A percentile compares a stretch with the other conserved stretches of the same genome.
These are phyloP conservation scores for Phytopythium ostracodes DNA, from an alignment of 352 stramenopile species.

Conservation along the genomic window DNA sequence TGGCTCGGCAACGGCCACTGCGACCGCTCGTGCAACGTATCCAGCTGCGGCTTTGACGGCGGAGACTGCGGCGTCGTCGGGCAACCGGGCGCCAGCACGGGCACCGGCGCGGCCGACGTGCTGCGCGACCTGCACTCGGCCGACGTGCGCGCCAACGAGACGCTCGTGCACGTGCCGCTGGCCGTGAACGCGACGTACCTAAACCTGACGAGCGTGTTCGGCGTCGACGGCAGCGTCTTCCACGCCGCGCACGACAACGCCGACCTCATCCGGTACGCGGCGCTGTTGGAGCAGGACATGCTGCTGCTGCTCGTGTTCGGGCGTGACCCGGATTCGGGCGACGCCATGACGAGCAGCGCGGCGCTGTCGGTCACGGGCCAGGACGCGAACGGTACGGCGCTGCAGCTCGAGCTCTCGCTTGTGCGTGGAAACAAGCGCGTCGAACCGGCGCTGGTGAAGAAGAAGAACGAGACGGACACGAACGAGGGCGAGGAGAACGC, in stretches of 20 bases:
- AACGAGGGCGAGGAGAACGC: conserved; percentile 4
- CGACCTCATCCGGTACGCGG: conserved; percentile 61
- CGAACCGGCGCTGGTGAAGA: conserved; percentile 4
- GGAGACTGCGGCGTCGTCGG: conserved; percentile 60
- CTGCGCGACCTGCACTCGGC: conserved; percentile 38
- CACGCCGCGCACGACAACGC: conserved; percentile 64
- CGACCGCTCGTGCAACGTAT: conserved; percentile 76
- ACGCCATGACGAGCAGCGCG: conserved; percentile 56
- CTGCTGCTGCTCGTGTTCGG: conserved; percentile 78
- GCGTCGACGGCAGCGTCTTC: conserved; percentile 48
- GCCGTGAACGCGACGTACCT: conserved; percentile 62
- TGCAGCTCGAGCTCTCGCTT: conserved; percentile 53
- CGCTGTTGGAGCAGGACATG: conserved; percentile 72
- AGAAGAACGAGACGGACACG: conserved; percentile 7
- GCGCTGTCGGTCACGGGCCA: conserved; percentile 41
- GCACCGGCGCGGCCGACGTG: neutral
- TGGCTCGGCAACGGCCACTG: conserved; percentile 84
- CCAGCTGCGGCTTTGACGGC: conserved; percentile 79
- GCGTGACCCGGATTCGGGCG: conserved; percentile 41
- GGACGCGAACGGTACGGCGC: conserved; percentile 26
- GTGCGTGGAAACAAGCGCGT: conserved; percentile 46
- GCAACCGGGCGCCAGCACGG: neutral
- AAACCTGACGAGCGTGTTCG: conserved; percentile 61
- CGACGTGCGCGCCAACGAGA: conserved; percentile 43
- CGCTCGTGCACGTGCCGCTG: conserved; percentile 63